Percentiles rank a stretch among this genome's conserved stretches.
Evolutionary conservation across 495 filamentous ascomycete genomes (phyloP).

Genomic region (Immersiella caudata): DNA sequence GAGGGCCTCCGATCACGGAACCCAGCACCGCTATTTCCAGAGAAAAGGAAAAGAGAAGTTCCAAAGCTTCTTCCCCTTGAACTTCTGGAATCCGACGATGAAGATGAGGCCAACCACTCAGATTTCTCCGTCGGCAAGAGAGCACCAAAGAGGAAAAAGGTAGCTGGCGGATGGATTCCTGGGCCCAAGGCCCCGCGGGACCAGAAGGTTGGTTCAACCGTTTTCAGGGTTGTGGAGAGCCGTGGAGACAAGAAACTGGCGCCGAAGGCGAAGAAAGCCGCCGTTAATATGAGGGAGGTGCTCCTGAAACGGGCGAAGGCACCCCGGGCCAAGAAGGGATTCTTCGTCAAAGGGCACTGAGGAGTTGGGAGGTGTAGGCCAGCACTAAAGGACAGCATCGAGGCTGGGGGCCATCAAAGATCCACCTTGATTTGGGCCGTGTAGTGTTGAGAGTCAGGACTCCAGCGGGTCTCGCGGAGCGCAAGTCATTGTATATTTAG

Average conservation of each 20-base stretch:
- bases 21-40: conserved; percentile 12
- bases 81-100: conserved; percentile 49
- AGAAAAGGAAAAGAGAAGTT: conserved; percentile 38
- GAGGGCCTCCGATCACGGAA: conserved; percentile 25
- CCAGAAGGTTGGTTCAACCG: conserved; percentile 43
- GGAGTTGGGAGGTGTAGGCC: neutral
- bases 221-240: conserved; percentile 44
- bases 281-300: conserved; percentile 37
- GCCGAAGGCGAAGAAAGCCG: conserved; percentile 41
- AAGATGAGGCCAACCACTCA: conserved; percentile 35
- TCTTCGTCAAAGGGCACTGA: conserved; percentile 41
- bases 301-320: conserved; percentile 42
- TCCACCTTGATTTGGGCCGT: neutral
- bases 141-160: conserved; percentile 42
- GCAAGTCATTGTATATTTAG: conserved; percentile 1
- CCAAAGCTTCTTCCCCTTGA: conserved; percentile 50
- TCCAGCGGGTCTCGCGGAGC: neutral
- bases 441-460: neutral
- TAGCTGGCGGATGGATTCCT: conserved; percentile 30
- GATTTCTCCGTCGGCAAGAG: conserved; percentile 19
- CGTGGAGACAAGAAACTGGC: conserved; percentile 39
- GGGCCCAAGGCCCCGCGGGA: conserved; percentile 41
- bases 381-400: neutral
- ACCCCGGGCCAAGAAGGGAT: conserved; percentile 37
- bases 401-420: neutral